These are phyloP conservation scores for Lachancea cidri DNA, from an alignment of 805 yeast species.

Conservation along the genomic window DNA sequence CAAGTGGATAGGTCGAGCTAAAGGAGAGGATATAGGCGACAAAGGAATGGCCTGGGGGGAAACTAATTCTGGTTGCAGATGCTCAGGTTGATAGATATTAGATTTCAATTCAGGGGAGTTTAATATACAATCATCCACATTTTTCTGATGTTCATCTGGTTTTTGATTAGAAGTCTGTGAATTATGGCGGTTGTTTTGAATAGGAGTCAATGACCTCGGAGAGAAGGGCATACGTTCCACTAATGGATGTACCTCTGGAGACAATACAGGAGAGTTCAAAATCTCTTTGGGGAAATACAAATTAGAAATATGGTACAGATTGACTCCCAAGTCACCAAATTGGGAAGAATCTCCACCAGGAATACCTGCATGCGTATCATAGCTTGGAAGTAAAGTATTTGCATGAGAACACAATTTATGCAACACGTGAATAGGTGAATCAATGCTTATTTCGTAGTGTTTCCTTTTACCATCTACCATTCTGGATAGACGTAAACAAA, in stretches of 20 bases:
- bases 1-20: conserved; percentile 49
- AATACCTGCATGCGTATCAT: conserved; percentile 35
- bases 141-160: conserved; percentile 2
- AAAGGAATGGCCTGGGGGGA: conserved; percentile 66
- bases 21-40: conserved; percentile 43
- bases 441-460: conserved; percentile 91
- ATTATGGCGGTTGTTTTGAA: neutral
- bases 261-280: conserved; percentile 43
- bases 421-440: conserved; percentile 84
- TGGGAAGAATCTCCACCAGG: conserved; percentile 13
- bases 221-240: conserved; percentile 28
- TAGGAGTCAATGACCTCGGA: conserved; percentile 14
- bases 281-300: conserved; percentile 38
- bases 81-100: conserved; percentile 52
- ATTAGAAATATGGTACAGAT: conserved; percentile 33
- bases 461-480: conserved; percentile 66
- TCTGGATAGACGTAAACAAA: conserved; percentile 73
- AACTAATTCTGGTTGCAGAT: conserved; percentile 40
- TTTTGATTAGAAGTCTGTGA: conserved; percentile 5
- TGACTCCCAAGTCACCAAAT: conserved; percentile 18
- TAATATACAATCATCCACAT: conserved; percentile 3
- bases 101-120: conserved; percentile 36
- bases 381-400: conserved; percentile 71
- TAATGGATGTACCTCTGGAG: conserved; percentile 50
- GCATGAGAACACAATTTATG: conserved; percentile 76